A percentile compares a stretch with the other conserved stretches of the same genome.
Conservation (phyloP, 2,329 filamentous ascomycete species). For the Verticillium isaacii region DNA sequence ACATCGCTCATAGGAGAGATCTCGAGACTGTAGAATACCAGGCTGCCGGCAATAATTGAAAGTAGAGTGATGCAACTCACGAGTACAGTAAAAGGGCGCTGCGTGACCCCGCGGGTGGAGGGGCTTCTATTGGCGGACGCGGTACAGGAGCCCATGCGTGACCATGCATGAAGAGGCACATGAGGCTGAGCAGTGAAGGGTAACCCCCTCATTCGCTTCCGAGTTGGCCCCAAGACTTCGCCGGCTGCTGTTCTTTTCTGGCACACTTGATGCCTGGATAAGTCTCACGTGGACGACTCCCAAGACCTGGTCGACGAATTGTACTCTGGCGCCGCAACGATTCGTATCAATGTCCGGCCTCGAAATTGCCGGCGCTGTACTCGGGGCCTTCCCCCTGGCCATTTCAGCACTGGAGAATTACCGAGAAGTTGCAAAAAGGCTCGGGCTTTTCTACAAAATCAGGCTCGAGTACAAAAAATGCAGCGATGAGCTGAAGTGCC, state of each 20-base stretch:
- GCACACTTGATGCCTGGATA: background rate
- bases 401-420: slow-evolving; percentile 15
- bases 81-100: background rate
- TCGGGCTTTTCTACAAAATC: slow-evolving; percentile 15
- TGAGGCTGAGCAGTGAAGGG: background rate
- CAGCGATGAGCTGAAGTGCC: slow-evolving; percentile 10
- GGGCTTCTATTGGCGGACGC: background rate
- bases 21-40: background rate
- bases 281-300: background rate
- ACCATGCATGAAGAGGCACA: background rate
- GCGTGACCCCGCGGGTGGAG: background rate
- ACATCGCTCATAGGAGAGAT: background rate
- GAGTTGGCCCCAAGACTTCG: background rate
- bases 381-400: slow-evolving; percentile 5
- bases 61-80: background rate
- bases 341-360: slow-evolving; percentile 4
- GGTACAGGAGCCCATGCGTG: background rate
- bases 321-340: background rate
- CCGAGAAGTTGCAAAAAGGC: slow-evolving; percentile 8
- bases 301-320: background rate
- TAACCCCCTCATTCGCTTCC: background rate
- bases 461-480: slow-evolving; percentile 10
- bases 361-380: slow-evolving; percentile 5
- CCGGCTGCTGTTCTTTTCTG: background rate
- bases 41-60: background rate